Evolutionary conservation across 768 basidiomycete species (phyloP).

Genomic region (Serendipita sp.): DNA sequence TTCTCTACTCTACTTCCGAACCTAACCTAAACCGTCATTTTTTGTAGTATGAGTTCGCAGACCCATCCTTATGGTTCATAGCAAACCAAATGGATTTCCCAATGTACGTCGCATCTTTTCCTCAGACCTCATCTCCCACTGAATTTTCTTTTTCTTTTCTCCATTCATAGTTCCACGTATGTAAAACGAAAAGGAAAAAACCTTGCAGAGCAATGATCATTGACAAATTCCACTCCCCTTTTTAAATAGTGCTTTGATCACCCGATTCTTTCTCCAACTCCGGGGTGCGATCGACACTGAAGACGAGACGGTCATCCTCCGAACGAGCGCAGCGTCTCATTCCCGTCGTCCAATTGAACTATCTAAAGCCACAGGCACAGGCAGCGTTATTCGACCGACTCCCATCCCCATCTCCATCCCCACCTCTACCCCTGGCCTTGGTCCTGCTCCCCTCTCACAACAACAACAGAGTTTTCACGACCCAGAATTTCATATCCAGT

Average conservation of each 20-base stretch:
- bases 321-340: background rate
- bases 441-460: no score
- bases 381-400: no score
- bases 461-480: no score
- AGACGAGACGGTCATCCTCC: background rate
- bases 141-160: no score
- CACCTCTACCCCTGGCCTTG: no score
- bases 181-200: no score
- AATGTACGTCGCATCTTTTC: background rate
- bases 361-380: no score
- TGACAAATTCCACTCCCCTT: background rate
- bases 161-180: background rate
- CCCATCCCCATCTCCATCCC: no score
- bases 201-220: no score
- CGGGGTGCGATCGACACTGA: background rate
- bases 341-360: background rate
- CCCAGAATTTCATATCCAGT: no score
- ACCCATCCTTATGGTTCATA: background rate
- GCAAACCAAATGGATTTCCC: background rate
- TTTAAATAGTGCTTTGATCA: background rate
- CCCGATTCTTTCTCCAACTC: slow-evolving; percentile 1
- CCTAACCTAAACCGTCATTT: background rate
- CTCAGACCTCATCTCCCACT: background rate
- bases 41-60: background rate
- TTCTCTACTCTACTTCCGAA: background rate